Evolutionary conservation across 352 stramenopile genomes (phyloP).

Genomic region (Phytophthora constricta): DNA sequence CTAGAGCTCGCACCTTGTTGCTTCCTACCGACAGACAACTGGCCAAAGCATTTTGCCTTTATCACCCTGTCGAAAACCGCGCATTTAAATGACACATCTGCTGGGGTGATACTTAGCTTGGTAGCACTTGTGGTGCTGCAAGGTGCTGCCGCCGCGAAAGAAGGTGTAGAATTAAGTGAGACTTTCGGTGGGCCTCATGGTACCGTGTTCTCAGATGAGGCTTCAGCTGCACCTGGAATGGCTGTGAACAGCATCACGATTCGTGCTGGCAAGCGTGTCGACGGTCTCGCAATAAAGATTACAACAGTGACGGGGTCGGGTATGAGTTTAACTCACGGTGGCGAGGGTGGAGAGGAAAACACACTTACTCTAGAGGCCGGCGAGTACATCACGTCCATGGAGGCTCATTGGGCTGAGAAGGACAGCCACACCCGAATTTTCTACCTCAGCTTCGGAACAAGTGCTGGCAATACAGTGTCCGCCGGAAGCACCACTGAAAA

Average conservation of each 20-base stretch:
- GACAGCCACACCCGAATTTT: slow-evolving; percentile 5
- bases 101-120: background rate
- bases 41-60: background rate
- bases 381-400: slow-evolving; percentile 2
- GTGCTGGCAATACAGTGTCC: background rate
- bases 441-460: slow-evolving; percentile 14
- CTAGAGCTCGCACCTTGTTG: no score
- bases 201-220: slow-evolving; percentile 6
- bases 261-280: slow-evolving; percentile 7
- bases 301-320: background rate
- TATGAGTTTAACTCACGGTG: slow-evolving; percentile 9
- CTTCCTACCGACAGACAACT: background rate
- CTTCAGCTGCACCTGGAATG: slow-evolving; percentile 5
- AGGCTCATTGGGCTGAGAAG: slow-evolving; percentile 1
- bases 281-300: slow-evolving; percentile 11
- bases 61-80: background rate
- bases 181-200: slow-evolving; percentile 16
- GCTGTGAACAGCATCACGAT: slow-evolving; percentile 7
- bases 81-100: background rate
- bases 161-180: slow-evolving; percentile 12
- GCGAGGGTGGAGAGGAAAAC: slow-evolving; percentile 5
- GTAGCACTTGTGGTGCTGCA: background rate
- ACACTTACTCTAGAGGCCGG: background rate
- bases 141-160: background rate
- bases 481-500: slow-evolving; percentile 3